Conservation (phyloP, 2,329 filamentous ascomycete species). For the Xylariales sp. region DNA sequence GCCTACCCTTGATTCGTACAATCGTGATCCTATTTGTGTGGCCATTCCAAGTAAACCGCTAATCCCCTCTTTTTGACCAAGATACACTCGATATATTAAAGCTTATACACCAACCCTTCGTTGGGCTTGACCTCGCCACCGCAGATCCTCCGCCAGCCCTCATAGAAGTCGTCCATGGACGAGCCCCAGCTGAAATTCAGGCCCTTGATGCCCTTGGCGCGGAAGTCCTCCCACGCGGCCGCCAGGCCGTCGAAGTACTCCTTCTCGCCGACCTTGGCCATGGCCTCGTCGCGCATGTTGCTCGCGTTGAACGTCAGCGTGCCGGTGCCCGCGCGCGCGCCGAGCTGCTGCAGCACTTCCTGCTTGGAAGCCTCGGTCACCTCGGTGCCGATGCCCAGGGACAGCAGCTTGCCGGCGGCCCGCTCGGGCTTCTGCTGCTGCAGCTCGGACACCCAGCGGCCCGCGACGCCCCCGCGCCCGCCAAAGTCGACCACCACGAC, state of each 20-base stretch:
- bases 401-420: constrained; percentile 6
- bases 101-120: constrained; percentile 22
- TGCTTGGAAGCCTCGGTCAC: constrained; percentile 11
- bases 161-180: constrained; percentile 19
- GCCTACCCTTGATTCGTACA: too few relatives aligned
- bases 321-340: constrained; percentile 7
- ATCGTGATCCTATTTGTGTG: too few relatives aligned
- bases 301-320: constrained; percentile 15
- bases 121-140: constrained; percentile 16
- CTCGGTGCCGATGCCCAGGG: constrained; percentile 15
- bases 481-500: constrained; percentile 24
- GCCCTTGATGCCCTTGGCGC: constrained; percentile 14
- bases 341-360: background rate
- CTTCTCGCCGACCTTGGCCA: constrained; percentile 16
- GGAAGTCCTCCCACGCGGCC: constrained; percentile 14
- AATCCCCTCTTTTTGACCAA: too few relatives aligned
- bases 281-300: constrained; percentile 16
- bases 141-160: constrained; percentile 22
- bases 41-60: too few relatives aligned
- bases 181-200: constrained; percentile 19
- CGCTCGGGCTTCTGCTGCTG: too few relatives aligned
- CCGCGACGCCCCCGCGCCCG: constrained; percentile 15
- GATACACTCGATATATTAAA: too few relatives aligned
- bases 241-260: constrained; percentile 14
- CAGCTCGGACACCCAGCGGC: constrained; percentile 16